Percentiles rank a stretch among this genome's conserved stretches.
These are phyloP conservation scores for Fraxinus pennsylvanica DNA, from an alignment of 257 asterid species.

Conservation along the genomic window DNA sequence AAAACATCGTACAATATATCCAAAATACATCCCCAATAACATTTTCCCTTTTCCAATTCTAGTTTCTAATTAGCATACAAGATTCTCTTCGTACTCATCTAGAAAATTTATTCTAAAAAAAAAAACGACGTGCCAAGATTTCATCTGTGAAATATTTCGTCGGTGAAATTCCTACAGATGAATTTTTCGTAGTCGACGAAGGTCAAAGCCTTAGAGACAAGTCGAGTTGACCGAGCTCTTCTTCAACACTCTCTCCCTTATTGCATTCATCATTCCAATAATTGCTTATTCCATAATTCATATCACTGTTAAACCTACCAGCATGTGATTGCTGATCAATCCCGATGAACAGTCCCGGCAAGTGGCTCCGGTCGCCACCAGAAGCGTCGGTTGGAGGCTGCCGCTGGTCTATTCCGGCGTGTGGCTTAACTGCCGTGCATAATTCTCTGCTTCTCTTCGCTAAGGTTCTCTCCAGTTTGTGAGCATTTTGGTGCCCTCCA, in stretches of 20 bases:
- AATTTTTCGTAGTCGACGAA: not conserved
- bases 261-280: conserved; percentile 24
- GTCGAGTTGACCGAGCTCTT: conserved; percentile 61
- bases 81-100: too few species aligned
- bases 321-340: conserved; percentile 19
- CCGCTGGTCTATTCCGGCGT: conserved; percentile 32
- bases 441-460: conserved; percentile 79
- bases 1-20: not conserved
- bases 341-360: not conserved
- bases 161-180: not conserved
- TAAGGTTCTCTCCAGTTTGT: conserved; percentile 76
- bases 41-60: too few species aligned
- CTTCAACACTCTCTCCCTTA: conserved; percentile 34
- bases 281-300: conserved; percentile 22
- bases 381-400: not conserved
- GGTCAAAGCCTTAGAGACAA: conserved; percentile 69
- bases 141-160: not conserved
- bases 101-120: too few species aligned
- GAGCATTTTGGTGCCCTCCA: conserved; percentile 96
- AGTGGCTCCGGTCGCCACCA: conserved; percentile 1
- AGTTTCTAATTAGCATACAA: too few species aligned
- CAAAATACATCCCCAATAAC: not conserved
- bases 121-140: too few species aligned
- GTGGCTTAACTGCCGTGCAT: conserved; percentile 39
- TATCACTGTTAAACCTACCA: conserved; percentile 14